Base-by-base conservation (phyloP, 164 flowering plant species). In the Magnolia sinica region DNA sequence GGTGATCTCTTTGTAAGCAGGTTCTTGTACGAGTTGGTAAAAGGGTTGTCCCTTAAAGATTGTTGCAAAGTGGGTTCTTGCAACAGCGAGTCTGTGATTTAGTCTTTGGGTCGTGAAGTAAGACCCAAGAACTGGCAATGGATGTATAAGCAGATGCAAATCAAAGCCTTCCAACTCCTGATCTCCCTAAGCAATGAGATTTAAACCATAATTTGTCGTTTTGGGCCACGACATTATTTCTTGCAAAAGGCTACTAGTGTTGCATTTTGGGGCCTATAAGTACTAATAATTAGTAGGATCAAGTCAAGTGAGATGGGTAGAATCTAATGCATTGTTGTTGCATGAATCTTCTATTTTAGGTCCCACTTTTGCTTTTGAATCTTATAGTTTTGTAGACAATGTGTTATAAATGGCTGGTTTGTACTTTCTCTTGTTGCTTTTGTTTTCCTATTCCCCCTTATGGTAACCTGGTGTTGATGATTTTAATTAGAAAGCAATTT, bases 1-100 rank as follows among this genome's bases (percentile, higher is more conserved):
- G 99, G 99, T 0, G 99, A 96, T 83, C 93, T 96, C 7, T 93
- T 96, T 81, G 97, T 98, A 0, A 79, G 95, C 76, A 98, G 99
- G 45, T 96, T 96, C 80, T 81, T 96, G 77, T 93, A 93, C 68
- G 99, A 98, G 24, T 78, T 96, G 79, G 84, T 90, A 10, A 92
- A 89, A 72, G 99, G 96, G 58, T 76, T 92, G 7, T 79, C 96
- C 10, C 85, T 96, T 4, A 96, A 96, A 77, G 93, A 92, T 51
- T 91, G 97, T 80, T 96, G 99, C 86, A 87, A 80, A 81, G 84
- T 89, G 1, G 99, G 99, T 9, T 80, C 97, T n/a, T 96, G 99
- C 78, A 91, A 96, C 77, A 98, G 99, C 11, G 98, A 94, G 0
- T 85, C 97, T 73, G 98, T 93, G 37, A 87, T 90, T 66, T 94